A percentile compares a stretch with the other conserved stretches of the same genome.
These are phyloP conservation scores for Kwoniella dejecticola DNA, from an alignment of 768 basidiomycete genomes.

Conservation along the genomic window DNA sequence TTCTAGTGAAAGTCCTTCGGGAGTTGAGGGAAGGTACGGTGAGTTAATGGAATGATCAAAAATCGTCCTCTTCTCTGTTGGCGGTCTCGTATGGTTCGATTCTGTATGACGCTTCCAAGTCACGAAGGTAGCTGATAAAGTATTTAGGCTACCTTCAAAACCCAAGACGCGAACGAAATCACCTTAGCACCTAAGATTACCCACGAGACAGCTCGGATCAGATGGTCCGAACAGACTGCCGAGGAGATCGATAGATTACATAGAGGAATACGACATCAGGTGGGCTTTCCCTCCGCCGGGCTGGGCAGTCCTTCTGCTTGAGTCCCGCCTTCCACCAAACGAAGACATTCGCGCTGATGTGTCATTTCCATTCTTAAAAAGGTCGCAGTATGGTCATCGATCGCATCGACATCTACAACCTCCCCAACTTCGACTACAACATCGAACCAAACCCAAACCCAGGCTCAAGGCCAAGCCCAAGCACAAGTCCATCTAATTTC, in stretches of 20 bases:
- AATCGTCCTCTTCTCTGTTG: too few species aligned
- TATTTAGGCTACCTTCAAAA: conserved; percentile 59
- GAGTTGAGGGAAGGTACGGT: conserved; percentile 66
- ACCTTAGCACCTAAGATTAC: conserved; percentile 67
- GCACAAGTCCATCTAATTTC: conserved; percentile 59
- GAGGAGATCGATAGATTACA: conserved; percentile 62
- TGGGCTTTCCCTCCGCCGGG: conserved; percentile 56
- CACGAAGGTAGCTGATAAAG: background rate
- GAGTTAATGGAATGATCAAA: conserved; percentile 23
- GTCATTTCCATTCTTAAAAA: conserved; percentile 31
- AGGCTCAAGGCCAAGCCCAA: too few species aligned
- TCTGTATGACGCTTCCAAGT: too few species aligned
- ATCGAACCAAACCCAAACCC: too few species aligned
- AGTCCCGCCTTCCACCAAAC: too few species aligned
- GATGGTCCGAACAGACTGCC: conserved; percentile 66
- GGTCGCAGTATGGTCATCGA: conserved; percentile 34
- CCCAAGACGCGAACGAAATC: conserved; percentile 60
- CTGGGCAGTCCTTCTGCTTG: too few species aligned
- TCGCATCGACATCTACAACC: conserved; percentile 55
- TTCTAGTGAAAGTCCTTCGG: conserved; percentile 72
- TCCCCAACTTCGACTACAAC: too few species aligned
- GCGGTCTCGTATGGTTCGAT: too few species aligned
- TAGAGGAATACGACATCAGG: conserved; percentile 73
- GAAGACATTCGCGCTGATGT: too few species aligned
- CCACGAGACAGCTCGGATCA: conserved; percentile 61